A percentile compares a stretch with the other conserved stretches of the same genome.
Conservation (phyloP, 129 eudicot genomes). For the Apium graveolens region DNA sequence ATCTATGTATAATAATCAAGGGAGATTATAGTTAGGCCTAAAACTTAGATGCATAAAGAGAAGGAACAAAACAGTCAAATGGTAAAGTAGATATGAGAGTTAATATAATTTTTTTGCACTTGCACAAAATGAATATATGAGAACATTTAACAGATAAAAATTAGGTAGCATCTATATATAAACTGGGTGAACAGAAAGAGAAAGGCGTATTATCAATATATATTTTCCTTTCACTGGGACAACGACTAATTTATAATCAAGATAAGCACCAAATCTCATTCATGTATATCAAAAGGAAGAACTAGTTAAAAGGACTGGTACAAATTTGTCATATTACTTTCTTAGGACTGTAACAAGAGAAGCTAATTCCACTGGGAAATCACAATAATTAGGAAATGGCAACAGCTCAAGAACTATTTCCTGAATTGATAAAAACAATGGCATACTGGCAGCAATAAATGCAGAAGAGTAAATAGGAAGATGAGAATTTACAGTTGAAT, state of each 20-base stretch:
- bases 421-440: not conserved
- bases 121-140: not conserved
- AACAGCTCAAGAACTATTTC: not conserved
- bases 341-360: not conserved
- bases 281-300: not conserved
- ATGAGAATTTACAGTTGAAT: constrained; percentile 27
- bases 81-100: not conserved
- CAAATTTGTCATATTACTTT: not conserved
- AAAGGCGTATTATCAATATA: not conserved
- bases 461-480: constrained; percentile 8
- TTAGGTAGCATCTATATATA: not conserved
- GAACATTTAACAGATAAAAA: not conserved
- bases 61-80: not conserved
- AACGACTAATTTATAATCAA: not conserved
- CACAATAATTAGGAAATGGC: not conserved
- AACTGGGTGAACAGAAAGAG: not conserved
- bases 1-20: not conserved
- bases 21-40: not conserved
- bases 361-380: not conserved
- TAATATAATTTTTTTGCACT: not conserved
- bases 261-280: not conserved
- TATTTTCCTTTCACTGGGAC: not conserved
- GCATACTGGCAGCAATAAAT: not conserved
- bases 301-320: not conserved
- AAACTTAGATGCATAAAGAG: not conserved